Conservation (phyloP, 257 asterid genomes). For the Solanum arcanum region DNA sequence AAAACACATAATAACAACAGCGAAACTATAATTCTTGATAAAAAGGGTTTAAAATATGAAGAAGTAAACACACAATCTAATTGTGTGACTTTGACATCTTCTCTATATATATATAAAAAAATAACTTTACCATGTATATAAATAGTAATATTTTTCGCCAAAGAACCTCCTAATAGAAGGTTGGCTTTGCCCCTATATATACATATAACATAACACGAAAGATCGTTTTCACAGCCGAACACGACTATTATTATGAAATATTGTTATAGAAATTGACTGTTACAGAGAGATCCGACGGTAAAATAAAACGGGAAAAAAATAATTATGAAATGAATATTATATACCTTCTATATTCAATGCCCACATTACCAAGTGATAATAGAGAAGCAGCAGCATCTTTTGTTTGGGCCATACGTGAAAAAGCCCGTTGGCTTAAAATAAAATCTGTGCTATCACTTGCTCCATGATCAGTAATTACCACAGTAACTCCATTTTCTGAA, state of each 20-base stretch:
- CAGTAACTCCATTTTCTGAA: constrained; percentile 51
- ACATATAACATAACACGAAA: neutral
- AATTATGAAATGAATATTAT: neutral
- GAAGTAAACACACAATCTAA: too few relatives aligned
- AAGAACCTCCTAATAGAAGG: too few relatives aligned
- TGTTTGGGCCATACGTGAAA: constrained; percentile 56
- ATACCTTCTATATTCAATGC: constrained; percentile 55
- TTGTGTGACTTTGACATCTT: too few relatives aligned
- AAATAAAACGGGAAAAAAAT: too few relatives aligned
- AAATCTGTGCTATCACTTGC: constrained; percentile 47
- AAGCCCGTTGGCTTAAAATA: constrained; percentile 64
- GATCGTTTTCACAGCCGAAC: neutral
- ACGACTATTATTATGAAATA: neutral
- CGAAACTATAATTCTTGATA: too few relatives aligned
- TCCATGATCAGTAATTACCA: constrained; percentile 65
- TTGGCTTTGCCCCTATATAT: too few relatives aligned
- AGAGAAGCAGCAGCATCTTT: constrained; percentile 46
- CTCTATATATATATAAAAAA: too few relatives aligned
- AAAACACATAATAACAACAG: too few relatives aligned
- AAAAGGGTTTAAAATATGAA: too few relatives aligned
- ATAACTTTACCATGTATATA: too few relatives aligned
- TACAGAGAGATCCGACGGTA: neutral
- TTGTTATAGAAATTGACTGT: rapidly evolving
- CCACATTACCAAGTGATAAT: constrained; percentile 46
- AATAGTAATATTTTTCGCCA: too few relatives aligned